phyloP scores from a whole-genome alignment of 1,284 basidiomycete species.

The Sporisorium exsertum region DNA sequence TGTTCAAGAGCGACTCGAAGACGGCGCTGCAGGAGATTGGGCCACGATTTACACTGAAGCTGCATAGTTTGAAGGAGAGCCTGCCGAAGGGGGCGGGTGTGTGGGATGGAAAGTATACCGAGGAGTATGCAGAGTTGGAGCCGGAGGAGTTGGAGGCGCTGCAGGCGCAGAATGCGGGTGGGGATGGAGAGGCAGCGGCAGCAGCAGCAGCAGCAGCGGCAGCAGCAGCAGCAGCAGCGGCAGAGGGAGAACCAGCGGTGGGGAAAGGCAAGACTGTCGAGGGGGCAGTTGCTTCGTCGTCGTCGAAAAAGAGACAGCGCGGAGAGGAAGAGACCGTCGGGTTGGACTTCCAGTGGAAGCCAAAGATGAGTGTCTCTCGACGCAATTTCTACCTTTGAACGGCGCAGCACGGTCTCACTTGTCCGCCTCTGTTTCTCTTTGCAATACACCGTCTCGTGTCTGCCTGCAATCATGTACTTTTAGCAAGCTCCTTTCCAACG shows the following conservation, averaged over 20 bases:
- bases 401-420: not conserved
- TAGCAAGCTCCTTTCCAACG: not conserved
- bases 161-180: slow-evolving; percentile 20
- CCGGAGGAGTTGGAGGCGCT: slow-evolving; percentile 54
- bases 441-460: not conserved
- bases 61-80: slow-evolving; percentile 88
- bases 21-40: slow-evolving; percentile 97
- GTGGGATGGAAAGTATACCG: slow-evolving; percentile 75
- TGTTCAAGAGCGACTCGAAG: slow-evolving; percentile 82
- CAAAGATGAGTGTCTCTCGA: slow-evolving; percentile 62
- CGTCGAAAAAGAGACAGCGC: slow-evolving; percentile 30
- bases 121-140: slow-evolving; percentile 52
- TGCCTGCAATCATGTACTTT: slow-evolving; percentile 1
- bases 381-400: slow-evolving; percentile 60
- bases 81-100: slow-evolving; percentile 75
- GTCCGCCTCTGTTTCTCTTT: too few relatives aligned
- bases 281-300: slow-evolving; percentile 3
- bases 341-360: slow-evolving; percentile 66
- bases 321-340: slow-evolving; percentile 55
- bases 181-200: slow-evolving; percentile 5
- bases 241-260: not conserved
- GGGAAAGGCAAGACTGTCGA: not conserved
- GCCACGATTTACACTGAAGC: slow-evolving; percentile 94
- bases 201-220: slow-evolving; percentile 2
- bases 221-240: not conserved